Conservation (phyloP, 2,329 filamentous ascomycete genomes). For the Bisporella sp. region DNA sequence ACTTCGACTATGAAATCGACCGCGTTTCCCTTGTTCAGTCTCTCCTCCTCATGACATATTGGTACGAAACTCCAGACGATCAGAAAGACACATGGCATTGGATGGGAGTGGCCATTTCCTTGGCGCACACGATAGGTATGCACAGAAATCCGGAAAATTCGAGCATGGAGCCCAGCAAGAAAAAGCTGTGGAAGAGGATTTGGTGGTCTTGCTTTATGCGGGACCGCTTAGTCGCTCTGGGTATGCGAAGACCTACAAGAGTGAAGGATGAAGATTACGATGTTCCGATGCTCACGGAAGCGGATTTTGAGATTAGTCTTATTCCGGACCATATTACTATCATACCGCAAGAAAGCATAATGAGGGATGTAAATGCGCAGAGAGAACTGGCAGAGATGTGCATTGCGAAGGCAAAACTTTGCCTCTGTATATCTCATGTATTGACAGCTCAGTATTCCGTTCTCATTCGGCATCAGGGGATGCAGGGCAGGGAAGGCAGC, state of each 20-base stretch:
- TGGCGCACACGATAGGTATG: conserved; percentile 88
- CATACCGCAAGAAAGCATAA: conserved; percentile 58
- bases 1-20: conserved; percentile 91
- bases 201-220: conserved; percentile 99
- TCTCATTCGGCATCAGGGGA: conserved; percentile 74
- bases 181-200: conserved; percentile 86
- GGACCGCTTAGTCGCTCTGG: conserved; percentile 83
- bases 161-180: conserved; percentile 64
- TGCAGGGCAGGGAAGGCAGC: conserved; percentile 66
- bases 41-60: conserved; percentile 88
- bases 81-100: conserved; percentile 98
- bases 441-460: conserved; percentile 90
- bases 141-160: conserved; percentile 80
- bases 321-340: conserved; percentile 62
- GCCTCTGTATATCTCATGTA: conserved; percentile 82
- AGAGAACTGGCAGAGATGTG: conserved; percentile 78
- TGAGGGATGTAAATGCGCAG: conserved; percentile 68
- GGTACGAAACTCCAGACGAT: conserved; percentile 95
- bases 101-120: conserved; percentile 93
- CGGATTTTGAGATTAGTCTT: conserved; percentile 73
- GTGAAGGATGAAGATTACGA: conserved; percentile 94
- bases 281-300: conserved; percentile 78
- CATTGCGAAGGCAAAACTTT: conserved; percentile 85
- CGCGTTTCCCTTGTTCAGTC: conserved; percentile 84
- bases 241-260: conserved; percentile 85